Percentiles rank a stretch among this genome's conserved stretches.
phyloP scores from a whole-genome alignment of 1,284 basidiomycete genomes.

The Heterobasidion parviporum region DNA sequence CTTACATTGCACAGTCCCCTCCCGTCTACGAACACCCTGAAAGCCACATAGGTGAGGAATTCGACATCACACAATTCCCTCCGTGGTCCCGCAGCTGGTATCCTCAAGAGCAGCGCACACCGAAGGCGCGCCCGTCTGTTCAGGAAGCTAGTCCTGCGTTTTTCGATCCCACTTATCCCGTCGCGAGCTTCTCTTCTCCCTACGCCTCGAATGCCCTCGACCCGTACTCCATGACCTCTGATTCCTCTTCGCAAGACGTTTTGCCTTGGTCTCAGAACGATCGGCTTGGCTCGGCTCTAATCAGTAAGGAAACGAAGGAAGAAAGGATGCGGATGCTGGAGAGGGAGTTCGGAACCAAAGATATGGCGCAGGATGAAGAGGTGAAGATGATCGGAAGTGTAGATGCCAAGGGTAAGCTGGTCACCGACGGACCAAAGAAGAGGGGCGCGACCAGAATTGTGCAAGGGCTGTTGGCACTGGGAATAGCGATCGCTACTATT shows the following conservation, averaged over 20 bases:
- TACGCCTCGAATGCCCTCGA: slow-evolving; percentile 5
- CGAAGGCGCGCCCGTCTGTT: slow-evolving; percentile 4
- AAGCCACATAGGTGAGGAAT: slow-evolving; percentile 6
- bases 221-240: slow-evolving; percentile 21
- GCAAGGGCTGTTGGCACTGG: slow-evolving; percentile 41
- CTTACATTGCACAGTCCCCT: slow-evolving; percentile 11
- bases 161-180: slow-evolving; percentile 23
- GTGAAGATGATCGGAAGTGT: slow-evolving; percentile 50
- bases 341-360: slow-evolving; percentile 42
- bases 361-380: slow-evolving; percentile 23
- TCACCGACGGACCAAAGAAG: slow-evolving; percentile 56
- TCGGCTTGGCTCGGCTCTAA: slow-evolving; percentile 26
- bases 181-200: slow-evolving; percentile 15
- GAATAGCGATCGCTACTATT: slow-evolving; percentile 45
- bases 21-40: slow-evolving; percentile 13
- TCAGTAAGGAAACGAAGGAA: slow-evolving; percentile 48
- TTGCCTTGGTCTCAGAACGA: slow-evolving; percentile 42
- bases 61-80: slow-evolving; percentile 55
- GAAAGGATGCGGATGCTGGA: slow-evolving; percentile 65
- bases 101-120: slow-evolving; percentile 17
- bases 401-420: slow-evolving; percentile 43
- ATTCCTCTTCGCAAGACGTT: slow-evolving; percentile 23
- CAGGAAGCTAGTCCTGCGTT: slow-evolving; percentile 13
- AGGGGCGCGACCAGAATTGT: slow-evolving; percentile 39
- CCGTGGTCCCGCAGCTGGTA: slow-evolving; percentile 57